Evolutionary conservation across 208 protist species (phyloP).

Genomic region (Wallacemonas sp.): DNA sequence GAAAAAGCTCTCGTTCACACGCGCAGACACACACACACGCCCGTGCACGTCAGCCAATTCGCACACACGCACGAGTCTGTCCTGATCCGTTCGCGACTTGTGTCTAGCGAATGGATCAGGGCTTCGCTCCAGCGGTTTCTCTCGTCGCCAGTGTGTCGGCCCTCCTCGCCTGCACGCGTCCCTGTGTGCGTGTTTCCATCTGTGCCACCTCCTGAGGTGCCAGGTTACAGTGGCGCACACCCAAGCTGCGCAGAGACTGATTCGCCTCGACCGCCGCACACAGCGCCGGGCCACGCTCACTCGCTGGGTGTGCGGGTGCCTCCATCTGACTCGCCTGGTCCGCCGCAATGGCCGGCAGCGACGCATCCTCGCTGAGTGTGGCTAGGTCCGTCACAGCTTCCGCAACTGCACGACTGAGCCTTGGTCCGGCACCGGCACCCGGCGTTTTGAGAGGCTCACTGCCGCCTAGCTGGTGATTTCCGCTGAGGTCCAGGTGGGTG

Average conservation of each 20-base stretch:
- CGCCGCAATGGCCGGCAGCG: not conserved
- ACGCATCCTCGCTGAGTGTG: not conserved
- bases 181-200: conserved; percentile 35
- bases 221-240: conserved; percentile 61
- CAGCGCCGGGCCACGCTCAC: conserved; percentile 35
- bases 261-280: conserved; percentile 47
- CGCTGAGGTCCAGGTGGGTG: conserved; percentile 57
- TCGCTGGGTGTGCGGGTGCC: not conserved
- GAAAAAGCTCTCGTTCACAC: no score
- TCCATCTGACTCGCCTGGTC: not conserved
- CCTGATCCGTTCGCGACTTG: no score
- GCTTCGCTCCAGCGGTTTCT: not conserved
- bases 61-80: not conserved
- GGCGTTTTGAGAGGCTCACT: not conserved
- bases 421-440: not conserved
- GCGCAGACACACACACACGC: not conserved
- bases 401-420: not conserved
- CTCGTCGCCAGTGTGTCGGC: not conserved
- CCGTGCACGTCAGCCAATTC: not conserved
- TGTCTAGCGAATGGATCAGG: no score
- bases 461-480: conserved; percentile 52
- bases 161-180: conserved; percentile 33
- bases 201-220: conserved; percentile 28
- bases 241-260: conserved; percentile 55
- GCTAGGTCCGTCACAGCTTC: not conserved